Evolutionary conservation across 2,329 filamentous ascomycete species (phyloP).

Genomic region (Monosporascus sp.): DNA sequence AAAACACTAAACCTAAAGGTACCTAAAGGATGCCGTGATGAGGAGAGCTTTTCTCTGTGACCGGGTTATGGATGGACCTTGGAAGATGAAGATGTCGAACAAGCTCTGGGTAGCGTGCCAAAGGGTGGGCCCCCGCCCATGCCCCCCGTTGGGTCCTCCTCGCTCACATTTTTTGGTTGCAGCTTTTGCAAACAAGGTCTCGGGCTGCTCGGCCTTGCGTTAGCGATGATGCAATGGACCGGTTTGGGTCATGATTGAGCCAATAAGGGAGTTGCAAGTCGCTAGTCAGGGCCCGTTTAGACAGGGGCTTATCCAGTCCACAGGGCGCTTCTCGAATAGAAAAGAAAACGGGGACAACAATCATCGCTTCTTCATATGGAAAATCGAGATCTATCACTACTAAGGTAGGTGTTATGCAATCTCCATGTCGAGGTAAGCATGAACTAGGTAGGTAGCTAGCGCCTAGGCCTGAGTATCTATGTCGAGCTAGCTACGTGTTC

Average conservation of each 20-base stretch:
- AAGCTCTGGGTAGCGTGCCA: neutral
- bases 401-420: neutral
- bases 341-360: neutral
- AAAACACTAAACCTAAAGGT: too few species aligned
- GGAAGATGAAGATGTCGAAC: neutral
- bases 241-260: conserved; percentile 7
- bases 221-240: conserved; percentile 10
- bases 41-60: neutral
- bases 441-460: too few species aligned
- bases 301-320: neutral
- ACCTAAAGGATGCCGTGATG: neutral
- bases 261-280: conserved; percentile 6
- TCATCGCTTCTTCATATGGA: neutral
- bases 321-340: neutral
- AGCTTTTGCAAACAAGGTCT: neutral
- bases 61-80: neutral
- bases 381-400: neutral
- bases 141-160: neutral
- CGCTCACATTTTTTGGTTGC: neutral
- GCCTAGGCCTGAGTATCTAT: too few species aligned
- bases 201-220: neutral
- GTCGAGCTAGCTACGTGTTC: neutral
- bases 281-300: conserved; percentile 1
- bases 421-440: neutral
- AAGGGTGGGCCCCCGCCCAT: neutral